These are phyloP conservation scores for Bryum argenteum DNA, from an alignment of 225 moss, liverwort and hornwort genomes.

Conservation along the genomic window DNA sequence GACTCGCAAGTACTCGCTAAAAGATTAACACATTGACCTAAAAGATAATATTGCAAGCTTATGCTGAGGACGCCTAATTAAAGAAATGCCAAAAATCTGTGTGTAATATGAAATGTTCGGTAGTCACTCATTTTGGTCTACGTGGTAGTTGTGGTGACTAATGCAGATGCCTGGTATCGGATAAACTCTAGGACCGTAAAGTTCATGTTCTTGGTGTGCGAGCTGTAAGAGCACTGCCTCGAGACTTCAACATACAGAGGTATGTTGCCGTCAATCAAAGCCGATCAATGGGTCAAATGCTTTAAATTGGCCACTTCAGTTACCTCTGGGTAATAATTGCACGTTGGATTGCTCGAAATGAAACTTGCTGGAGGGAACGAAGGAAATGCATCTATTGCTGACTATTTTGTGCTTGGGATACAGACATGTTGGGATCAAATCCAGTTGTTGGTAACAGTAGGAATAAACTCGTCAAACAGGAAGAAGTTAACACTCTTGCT, in stretches of 20 bases:
- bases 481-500: constrained; percentile 38
- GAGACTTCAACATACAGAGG: constrained; percentile 27
- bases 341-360: background rate
- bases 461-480: constrained; percentile 15
- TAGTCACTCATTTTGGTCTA: background rate
- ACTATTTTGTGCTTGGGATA: constrained; percentile 20
- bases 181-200: background rate
- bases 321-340: background rate
- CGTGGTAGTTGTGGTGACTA: too few relatives aligned
- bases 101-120: too few relatives aligned
- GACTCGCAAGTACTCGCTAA: background rate
- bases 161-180: background rate
- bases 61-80: too few relatives aligned
- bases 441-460: constrained; percentile 1
- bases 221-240: constrained; percentile 16
- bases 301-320: background rate
- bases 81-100: too few relatives aligned
- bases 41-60: background rate
- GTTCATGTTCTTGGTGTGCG: background rate
- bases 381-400: background rate
- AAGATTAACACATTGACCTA: constrained; percentile 1
- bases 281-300: background rate
- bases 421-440: constrained; percentile 21
- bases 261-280: background rate
- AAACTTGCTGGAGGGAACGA: background rate